Conservation (phyloP, 768 basidiomycete species). For the Boletus pseudo-olivaceus region DNA sequence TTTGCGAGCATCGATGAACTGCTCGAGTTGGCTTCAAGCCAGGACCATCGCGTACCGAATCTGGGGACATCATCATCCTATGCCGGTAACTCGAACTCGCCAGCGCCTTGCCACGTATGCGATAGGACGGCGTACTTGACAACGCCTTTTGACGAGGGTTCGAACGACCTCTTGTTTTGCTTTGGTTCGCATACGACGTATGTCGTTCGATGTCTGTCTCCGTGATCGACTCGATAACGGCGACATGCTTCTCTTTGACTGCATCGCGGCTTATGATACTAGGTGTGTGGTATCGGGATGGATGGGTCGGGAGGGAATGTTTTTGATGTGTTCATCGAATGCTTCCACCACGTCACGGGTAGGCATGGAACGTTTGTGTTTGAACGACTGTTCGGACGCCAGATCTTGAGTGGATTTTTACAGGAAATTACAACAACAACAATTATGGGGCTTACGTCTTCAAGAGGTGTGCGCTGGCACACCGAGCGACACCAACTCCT, state of each 20-base stretch:
- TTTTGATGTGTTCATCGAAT: background rate
- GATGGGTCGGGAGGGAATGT: background rate
- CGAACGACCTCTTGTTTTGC: background rate
- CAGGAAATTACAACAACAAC: background rate
- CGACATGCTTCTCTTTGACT: background rate
- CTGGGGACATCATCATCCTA: background rate
- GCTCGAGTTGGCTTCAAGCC: conserved; percentile 2
- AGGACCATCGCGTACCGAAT: background rate
- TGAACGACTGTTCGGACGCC: background rate
- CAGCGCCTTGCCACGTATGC: background rate
- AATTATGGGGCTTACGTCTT: background rate
- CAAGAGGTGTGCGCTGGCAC: background rate
- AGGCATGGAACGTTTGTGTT: background rate
- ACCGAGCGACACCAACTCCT: background rate
- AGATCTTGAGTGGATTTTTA: background rate
- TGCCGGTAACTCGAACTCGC: background rate
- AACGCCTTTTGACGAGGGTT: background rate
- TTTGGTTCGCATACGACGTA: background rate
- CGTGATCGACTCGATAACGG: background rate
- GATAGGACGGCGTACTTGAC: conserved; percentile 7
- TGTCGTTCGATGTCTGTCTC: conserved; percentile 6
- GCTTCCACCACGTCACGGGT: conserved; percentile 4
- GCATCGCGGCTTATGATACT: background rate
- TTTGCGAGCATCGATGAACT: background rate
- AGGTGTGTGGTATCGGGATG: background rate